A percentile compares a stretch with the other conserved stretches of the same genome.
These are phyloP conservation scores for Metroxylon sagu DNA, from an alignment of 176 grass and related monocot species.

Conservation along the genomic window DNA sequence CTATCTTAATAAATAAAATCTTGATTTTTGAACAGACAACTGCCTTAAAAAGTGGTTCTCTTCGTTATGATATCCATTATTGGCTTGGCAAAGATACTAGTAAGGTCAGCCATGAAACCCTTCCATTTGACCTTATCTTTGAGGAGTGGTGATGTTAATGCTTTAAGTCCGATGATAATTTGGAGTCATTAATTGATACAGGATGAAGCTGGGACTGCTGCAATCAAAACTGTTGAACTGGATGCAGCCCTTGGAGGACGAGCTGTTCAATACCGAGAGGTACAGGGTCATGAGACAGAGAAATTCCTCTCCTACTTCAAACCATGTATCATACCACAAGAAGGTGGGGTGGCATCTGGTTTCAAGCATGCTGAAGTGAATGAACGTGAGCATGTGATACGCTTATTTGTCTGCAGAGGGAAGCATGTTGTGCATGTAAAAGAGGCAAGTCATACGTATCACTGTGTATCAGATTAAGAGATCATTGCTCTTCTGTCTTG, in stretches of 20 bases:
- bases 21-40: constrained; percentile 49
- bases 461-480: not conserved
- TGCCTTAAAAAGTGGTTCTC: constrained; percentile 81
- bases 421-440: constrained; percentile 98
- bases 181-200: constrained; percentile 35
- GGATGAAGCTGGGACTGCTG: constrained; percentile 93
- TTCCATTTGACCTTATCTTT: constrained; percentile 3
- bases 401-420: constrained; percentile 93
- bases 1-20: constrained; percentile 7
- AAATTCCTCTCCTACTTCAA: constrained; percentile 99
- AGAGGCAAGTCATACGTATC: constrained; percentile 44
- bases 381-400: constrained; percentile 52
- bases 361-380: constrained; percentile 75
- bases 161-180: not conserved
- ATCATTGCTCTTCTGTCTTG: too few relatives aligned
- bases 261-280: constrained; percentile 94
- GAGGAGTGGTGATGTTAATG: too few relatives aligned
- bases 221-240: constrained; percentile 88
- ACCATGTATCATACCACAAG: constrained; percentile 94
- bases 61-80: constrained; percentile 90
- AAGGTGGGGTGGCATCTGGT: constrained; percentile 81
- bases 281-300: constrained; percentile 91
- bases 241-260: constrained; percentile 91
- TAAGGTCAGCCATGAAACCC: constrained; percentile 45
- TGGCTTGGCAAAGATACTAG: constrained; percentile 99